Evolutionary conservation across 2,329 filamentous ascomycete species (phyloP).

Genomic region (Xylaria sp.): DNA sequence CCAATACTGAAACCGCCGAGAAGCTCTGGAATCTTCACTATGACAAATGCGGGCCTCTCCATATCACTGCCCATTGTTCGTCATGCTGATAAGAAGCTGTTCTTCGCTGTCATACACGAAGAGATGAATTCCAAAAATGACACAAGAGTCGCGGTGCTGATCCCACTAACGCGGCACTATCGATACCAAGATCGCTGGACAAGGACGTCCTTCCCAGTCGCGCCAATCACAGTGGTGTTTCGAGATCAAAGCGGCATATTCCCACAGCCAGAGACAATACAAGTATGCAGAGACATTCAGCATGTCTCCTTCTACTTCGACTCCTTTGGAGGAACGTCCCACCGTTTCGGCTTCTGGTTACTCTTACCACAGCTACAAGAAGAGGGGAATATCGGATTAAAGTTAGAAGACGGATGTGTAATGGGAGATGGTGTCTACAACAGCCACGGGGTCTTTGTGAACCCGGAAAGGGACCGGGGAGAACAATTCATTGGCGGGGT

Average conservation of each 20-base stretch:
- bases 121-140: slow-evolving; percentile 6
- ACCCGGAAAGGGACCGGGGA: not conserved
- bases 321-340: slow-evolving; percentile 23
- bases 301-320: slow-evolving; percentile 23
- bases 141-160: slow-evolving; percentile 15
- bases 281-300: slow-evolving; percentile 28
- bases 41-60: slow-evolving; percentile 27
- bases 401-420: slow-evolving; percentile 10
- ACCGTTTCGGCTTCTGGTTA: slow-evolving; percentile 28
- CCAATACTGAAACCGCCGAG: slow-evolving; percentile 14
- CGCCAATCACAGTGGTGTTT: slow-evolving; percentile 22
- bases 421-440: slow-evolving; percentile 23
- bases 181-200: slow-evolving; percentile 23
- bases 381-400: not conserved
- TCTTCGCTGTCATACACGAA: slow-evolving; percentile 23
- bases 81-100: slow-evolving; percentile 8
- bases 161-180: slow-evolving; percentile 21
- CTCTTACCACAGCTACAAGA: slow-evolving; percentile 19
- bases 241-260: not conserved
- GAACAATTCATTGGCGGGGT: slow-evolving; percentile 19
- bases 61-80: slow-evolving; percentile 23
- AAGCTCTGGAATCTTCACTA: slow-evolving; percentile 22
- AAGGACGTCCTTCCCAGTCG: slow-evolving; percentile 17
- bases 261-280: slow-evolving; percentile 13
- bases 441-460: slow-evolving; percentile 16